Base-by-base conservation (phyloP, 306 rosid genomes). In the Rubus idaeus region DNA sequence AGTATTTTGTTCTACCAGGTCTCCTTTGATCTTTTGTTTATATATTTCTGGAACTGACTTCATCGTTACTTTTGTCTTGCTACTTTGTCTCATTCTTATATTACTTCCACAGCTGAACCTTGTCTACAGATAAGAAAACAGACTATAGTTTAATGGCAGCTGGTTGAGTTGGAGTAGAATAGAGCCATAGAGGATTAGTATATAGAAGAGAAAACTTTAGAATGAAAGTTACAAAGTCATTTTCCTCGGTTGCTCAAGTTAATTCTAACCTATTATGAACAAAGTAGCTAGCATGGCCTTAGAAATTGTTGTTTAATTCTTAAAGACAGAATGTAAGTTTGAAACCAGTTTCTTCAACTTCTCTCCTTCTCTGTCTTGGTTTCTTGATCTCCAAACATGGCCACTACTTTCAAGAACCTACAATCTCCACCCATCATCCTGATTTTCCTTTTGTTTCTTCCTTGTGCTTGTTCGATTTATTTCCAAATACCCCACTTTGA, bases 391-490 rank as follows among this genome's bases (percentile, higher is more conserved):
- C 60, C 12, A 67, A 23, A 66, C 79, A 83, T 83, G 83, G 68
- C 21, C 49, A 3, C 9, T 37, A 8, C 10, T 51, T 39, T 77
- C 60, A 26, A 40, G 35, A 64, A 17, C 70, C 30, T 73, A 77
- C 49, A 18, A n/a, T 49, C 11, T 69, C 62, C 47, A 45, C 26
- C 12, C 1, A 37, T 57, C 4, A 39, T 79, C 56, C 17, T 63
- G 35, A 30, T 30, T 16, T 66, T 53, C 30, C 3, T 74, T 70
- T 8, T 5, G 55, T 17, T 75, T 8, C 4, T 40, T 26, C 75
- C 73, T 11, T 53, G 11, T 4, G 56, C 77, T 6, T 21, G 67
- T 65, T 81, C 90, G 44, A 55, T 86, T 51, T 2, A 65, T 13
- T 78, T 86, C 67, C 13, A 78, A 11, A 37, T 69, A 13, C 17